Percentiles rank a stretch among this genome's conserved stretches.
Evolutionary conservation across 1,284 basidiomycete species (phyloP).

Genomic region (Taiwanofungus camphoratus): DNA sequence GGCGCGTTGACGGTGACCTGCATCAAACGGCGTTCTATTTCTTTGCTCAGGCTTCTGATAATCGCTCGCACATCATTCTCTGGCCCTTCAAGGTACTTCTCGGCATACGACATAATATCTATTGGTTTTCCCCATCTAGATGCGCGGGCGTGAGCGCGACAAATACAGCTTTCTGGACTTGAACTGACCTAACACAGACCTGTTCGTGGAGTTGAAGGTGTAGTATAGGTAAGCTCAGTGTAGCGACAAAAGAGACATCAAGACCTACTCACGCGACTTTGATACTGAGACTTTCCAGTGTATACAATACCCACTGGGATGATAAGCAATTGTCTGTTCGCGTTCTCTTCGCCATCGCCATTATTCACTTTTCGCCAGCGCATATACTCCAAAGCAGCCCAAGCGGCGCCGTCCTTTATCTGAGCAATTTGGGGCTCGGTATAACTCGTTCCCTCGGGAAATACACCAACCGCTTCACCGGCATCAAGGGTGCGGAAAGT

Average conservation of each 20-base stretch:
- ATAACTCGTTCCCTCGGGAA: conserved; percentile 89
- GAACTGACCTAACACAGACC: conserved; percentile 13
- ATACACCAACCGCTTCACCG: conserved; percentile 87
- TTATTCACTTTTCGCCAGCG: conserved; percentile 64
- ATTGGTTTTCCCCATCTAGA: conserved; percentile 79
- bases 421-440: conserved; percentile 89
- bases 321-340: conserved; percentile 38
- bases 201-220: too few species aligned
- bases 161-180: too few species aligned
- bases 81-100: conserved; percentile 60
- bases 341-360: conserved; percentile 29
- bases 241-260: background rate
- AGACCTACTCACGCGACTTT: conserved; percentile 57
- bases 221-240: too few species aligned
- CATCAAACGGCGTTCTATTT: conserved; percentile 64
- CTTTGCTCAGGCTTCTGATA: conserved; percentile 75
- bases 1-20: conserved; percentile 85
- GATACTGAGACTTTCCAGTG: conserved; percentile 89
- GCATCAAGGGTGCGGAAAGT: conserved; percentile 81
- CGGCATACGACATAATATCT: conserved; percentile 64
- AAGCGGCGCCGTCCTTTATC: conserved; percentile 92
- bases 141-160: too few species aligned
- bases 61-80: conserved; percentile 66
- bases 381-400: conserved; percentile 89
- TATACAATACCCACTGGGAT: conserved; percentile 89